phyloP scores from a whole-genome alignment of 139 green algal species.

The Micractinium conductrix region DNA sequence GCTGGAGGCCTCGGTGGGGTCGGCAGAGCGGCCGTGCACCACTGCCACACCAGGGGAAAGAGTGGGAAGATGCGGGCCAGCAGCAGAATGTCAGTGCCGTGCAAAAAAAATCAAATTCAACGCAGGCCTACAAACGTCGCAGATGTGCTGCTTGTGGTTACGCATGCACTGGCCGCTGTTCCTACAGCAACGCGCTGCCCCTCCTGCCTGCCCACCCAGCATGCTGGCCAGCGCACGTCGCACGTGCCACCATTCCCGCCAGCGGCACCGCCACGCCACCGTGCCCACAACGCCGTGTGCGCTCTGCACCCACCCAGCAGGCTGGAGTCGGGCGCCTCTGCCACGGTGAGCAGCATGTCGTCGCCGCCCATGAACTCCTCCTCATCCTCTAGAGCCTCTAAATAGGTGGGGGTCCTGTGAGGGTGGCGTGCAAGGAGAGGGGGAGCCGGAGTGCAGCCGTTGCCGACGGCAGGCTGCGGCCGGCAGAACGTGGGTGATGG shows the following conservation, averaged over 20 bases:
- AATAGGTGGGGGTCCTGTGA: conserved; percentile 1
- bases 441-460: background rate
- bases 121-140: too few relatives aligned
- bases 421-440: background rate
- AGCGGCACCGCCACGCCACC: background rate
- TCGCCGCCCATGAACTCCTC: background rate
- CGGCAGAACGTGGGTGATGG: background rate
- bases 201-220: too few relatives aligned
- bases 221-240: background rate
- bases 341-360: conserved; percentile 17
- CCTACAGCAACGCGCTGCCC: too few relatives aligned
- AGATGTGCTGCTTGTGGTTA: too few relatives aligned
- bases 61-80: too few relatives aligned
- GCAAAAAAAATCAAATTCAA: too few relatives aligned
- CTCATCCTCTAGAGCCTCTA: conserved; percentile 9
- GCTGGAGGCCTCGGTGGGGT: background rate
- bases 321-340: background rate
- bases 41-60: background rate
- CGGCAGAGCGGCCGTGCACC: conserved; percentile 22
- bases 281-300: background rate
- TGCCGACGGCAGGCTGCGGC: background rate
- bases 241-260: background rate
- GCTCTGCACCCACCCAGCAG: background rate
- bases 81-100: background rate
- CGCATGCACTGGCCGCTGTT: too few relatives aligned